Conservation (phyloP, 192 early-diverging fungal genomes). For the Entrophospora sp. region DNA sequence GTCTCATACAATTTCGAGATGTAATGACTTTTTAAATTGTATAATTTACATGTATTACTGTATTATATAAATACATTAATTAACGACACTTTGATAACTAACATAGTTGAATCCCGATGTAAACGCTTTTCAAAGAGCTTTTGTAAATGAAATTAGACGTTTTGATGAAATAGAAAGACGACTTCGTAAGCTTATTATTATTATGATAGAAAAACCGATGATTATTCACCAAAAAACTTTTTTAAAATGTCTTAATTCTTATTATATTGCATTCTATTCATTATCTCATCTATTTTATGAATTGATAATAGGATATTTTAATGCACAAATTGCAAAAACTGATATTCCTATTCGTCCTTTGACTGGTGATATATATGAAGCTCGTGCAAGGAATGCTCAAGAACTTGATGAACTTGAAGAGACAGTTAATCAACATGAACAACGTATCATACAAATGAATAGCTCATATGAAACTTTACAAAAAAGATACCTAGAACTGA, state of each 20-base stretch:
- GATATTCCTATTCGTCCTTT: slow-evolving; percentile 52
- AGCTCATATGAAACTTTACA: slow-evolving; percentile 78
- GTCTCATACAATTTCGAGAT: slow-evolving; percentile 91
- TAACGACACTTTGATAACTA: background rate
- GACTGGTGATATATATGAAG: slow-evolving; percentile 36
- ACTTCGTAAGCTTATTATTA: slow-evolving; percentile 54
- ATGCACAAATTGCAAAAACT: slow-evolving; percentile 67
- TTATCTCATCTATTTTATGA: too few species aligned
- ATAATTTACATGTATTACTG: background rate
- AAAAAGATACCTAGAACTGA: slow-evolving; percentile 78
- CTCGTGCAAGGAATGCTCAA: slow-evolving; percentile 66
- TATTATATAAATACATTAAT: background rate
- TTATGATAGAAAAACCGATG: too few species aligned
- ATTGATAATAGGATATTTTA: slow-evolving; percentile 63
- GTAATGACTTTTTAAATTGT: slow-evolving; percentile 29
- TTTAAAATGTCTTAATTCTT: too few species aligned
- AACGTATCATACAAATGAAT: slow-evolving; percentile 78
- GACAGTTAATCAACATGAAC: slow-evolving; percentile 71
- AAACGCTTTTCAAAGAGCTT: slow-evolving; percentile 94
- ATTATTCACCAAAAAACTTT: too few species aligned
- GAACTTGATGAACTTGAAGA: slow-evolving; percentile 93
- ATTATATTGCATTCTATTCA: too few species aligned
- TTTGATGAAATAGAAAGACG: slow-evolving; percentile 97
- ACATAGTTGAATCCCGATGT: slow-evolving; percentile 80
- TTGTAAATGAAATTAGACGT: slow-evolving; percentile 89